Percentiles rank a stretch among this genome's conserved stretches.
These are phyloP conservation scores for Iris pallida DNA, from an alignment of 116 monocot genomes.

Conservation along the genomic window DNA sequence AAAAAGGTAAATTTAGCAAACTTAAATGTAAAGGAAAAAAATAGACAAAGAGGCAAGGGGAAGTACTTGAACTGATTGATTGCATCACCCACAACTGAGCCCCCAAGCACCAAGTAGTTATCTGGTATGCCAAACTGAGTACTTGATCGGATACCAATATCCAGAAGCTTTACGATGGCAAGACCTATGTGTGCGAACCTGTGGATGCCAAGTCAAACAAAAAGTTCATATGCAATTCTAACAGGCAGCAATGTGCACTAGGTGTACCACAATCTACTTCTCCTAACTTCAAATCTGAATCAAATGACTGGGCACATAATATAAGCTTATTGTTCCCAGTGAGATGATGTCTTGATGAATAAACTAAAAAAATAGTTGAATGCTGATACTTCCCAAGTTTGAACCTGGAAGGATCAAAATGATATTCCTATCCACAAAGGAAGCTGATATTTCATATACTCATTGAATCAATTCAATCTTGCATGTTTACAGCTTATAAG, in stretches of 20 bases:
- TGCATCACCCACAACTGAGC: slow-evolving; percentile 66
- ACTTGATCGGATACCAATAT: slow-evolving; percentile 57
- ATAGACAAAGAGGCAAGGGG: not conserved
- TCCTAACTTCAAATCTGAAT: too few species aligned
- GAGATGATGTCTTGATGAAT: too few species aligned
- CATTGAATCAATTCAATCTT: too few species aligned
- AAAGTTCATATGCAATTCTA: not conserved
- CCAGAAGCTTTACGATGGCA: slow-evolving; percentile 40
- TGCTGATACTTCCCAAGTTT: too few species aligned
- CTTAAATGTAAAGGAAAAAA: not conserved
- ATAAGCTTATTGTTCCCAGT: too few species aligned
- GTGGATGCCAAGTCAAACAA: slow-evolving; percentile 4
- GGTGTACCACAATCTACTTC: not conserved
- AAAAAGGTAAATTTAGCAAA: not conserved
- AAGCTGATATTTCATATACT: too few species aligned
- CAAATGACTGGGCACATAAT: too few species aligned
- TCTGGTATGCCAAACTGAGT: slow-evolving; percentile 54
- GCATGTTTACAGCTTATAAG: too few species aligned
- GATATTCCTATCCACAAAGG: too few species aligned
- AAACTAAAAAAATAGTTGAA: too few species aligned
- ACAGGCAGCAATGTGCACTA: not conserved
- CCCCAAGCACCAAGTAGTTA: slow-evolving; percentile 64
- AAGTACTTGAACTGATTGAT: slow-evolving; percentile 90
- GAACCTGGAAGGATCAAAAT: too few species aligned
- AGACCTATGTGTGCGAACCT: slow-evolving; percentile 74